Conservation (phyloP, 805 yeast species). For the Metschnikowia colocasiae region DNA sequence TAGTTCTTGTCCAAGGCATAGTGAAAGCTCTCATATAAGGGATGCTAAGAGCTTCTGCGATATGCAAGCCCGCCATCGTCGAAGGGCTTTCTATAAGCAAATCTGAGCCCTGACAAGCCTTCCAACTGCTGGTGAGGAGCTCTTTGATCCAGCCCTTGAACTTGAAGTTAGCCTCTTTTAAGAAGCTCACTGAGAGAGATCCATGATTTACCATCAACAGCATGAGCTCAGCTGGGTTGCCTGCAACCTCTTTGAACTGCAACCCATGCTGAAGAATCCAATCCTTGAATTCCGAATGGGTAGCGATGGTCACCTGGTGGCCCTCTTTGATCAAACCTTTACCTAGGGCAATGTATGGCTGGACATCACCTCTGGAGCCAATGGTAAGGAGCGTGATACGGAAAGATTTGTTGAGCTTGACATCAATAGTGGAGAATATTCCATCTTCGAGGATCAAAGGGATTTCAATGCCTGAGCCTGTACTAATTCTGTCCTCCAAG, state of each 20-base stretch:
- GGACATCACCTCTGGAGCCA: constrained; percentile 96
- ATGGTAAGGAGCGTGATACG: constrained; percentile 75
- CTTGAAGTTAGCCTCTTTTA: constrained; percentile 76
- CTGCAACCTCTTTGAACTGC: constrained; percentile 73
- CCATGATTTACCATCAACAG: constrained; percentile 90
- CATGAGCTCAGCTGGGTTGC: constrained; percentile 91
- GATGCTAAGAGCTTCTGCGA: constrained; percentile 85
- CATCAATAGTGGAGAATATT: constrained; percentile 48
- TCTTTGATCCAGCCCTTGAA: constrained; percentile 84
- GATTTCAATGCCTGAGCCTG: constrained; percentile 58
- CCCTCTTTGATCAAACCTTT: constrained; percentile 77
- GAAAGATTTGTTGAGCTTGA: constrained; percentile 52
- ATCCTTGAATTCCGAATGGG: constrained; percentile 74
- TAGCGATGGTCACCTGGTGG: constrained; percentile 77
- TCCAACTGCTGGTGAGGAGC: constrained; percentile 71
- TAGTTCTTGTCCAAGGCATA: constrained; percentile 97
- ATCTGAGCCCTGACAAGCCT: constrained; percentile 79
- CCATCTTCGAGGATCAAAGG: constrained; percentile 69
- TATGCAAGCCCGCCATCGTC: constrained; percentile 92
- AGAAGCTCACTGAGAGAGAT: constrained; percentile 73
- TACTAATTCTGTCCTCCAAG: constrained; percentile 62
- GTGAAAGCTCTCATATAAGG: constrained; percentile 95
- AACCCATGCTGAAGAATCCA: constrained; percentile 72
- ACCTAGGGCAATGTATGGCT: constrained; percentile 90
- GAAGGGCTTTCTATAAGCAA: constrained; percentile 92